Percentiles rank a stretch among this genome's conserved stretches.
These are phyloP conservation scores for Capsicum baccatum DNA, from an alignment of 257 asterid species.

Conservation along the genomic window DNA sequence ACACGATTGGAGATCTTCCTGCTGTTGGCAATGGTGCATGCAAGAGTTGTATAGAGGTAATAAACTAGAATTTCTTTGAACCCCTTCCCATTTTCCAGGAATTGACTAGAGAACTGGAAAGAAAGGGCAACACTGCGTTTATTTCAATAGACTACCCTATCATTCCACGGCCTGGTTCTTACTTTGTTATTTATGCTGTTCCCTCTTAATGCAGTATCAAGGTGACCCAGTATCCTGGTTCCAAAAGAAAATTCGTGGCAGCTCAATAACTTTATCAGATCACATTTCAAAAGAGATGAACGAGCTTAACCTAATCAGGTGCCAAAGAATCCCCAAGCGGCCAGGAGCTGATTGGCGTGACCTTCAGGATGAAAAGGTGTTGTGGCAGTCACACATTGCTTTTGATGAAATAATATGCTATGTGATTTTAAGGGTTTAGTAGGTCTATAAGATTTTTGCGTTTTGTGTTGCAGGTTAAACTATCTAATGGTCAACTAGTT, in stretches of 20 bases:
- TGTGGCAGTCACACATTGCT: neutral
- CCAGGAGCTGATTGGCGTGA: constrained; percentile 97
- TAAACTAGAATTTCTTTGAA: neutral
- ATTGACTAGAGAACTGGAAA: neutral
- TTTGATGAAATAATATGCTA: neutral
- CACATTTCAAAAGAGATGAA: constrained; percentile 91
- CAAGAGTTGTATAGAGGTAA: constrained; percentile 62
- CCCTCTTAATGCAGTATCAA: constrained; percentile 63
- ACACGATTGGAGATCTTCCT: constrained; percentile 95
- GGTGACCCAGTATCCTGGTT: constrained; percentile 82
- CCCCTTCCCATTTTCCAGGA: neutral
- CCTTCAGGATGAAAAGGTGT: constrained; percentile 91
- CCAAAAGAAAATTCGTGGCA: constrained; percentile 79
- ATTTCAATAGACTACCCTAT: neutral
- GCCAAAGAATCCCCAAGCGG: constrained; percentile 81
- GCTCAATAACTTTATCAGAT: constrained; percentile 60
- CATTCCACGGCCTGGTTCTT: neutral
- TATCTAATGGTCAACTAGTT: constrained; percentile 79
- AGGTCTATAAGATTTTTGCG: constrained; percentile 24
- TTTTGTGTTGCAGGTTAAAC: constrained; percentile 57
- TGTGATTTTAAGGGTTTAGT: neutral
- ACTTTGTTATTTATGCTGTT: constrained; percentile 11
- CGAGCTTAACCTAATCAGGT: constrained; percentile 81
- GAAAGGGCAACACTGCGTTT: constrained; percentile 10
- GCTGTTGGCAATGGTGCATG: constrained; percentile 88